Percentiles rank a stretch among this genome's conserved stretches.
Conservation (phyloP, 176 grass and related monocot genomes). For the Hyparrhenia diplandra region DNA sequence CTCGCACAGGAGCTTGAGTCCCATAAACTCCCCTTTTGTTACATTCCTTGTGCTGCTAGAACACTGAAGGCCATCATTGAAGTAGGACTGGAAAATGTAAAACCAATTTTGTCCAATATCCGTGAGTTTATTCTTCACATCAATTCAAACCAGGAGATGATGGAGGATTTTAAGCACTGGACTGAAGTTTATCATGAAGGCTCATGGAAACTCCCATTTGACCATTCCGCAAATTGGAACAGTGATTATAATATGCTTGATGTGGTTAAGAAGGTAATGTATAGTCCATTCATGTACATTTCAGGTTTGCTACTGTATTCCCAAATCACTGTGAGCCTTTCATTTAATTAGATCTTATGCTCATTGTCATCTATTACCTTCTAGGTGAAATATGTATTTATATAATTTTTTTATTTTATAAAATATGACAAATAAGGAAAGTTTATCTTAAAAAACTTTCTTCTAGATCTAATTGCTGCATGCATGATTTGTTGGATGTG, state of each 20-base stretch:
- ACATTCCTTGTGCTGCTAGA: constrained; percentile 79
- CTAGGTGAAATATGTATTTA: neutral
- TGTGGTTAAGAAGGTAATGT: constrained; percentile 70
- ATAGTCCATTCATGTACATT: neutral
- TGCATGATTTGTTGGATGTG: neutral
- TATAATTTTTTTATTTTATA: neutral
- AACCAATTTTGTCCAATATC: constrained; percentile 63
- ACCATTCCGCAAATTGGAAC: constrained; percentile 74
- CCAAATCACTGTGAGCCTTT: neutral
- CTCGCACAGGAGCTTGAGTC: constrained; percentile 58
- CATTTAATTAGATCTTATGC: neutral
- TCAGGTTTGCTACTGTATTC: neutral
- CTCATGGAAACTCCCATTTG: constrained; percentile 77
- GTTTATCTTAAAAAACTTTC: neutral
- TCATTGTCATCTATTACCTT: neutral
- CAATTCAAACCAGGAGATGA: constrained; percentile 55
- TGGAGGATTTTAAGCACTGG: constrained; percentile 84
- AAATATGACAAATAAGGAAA: neutral
- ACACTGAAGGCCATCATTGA: constrained; percentile 73
- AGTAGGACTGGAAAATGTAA: constrained; percentile 62
- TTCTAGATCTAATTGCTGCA: neutral
- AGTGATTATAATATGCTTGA: constrained; percentile 79
- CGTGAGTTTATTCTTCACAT: constrained; percentile 71
- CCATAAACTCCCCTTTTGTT: constrained; percentile 65
- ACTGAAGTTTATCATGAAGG: constrained; percentile 73